A percentile compares a stretch with the other conserved stretches of the same genome.
Evolutionary conservation across 495 filamentous ascomycete genomes (phyloP).

Genomic region (Aspergillus taichungensis): DNA sequence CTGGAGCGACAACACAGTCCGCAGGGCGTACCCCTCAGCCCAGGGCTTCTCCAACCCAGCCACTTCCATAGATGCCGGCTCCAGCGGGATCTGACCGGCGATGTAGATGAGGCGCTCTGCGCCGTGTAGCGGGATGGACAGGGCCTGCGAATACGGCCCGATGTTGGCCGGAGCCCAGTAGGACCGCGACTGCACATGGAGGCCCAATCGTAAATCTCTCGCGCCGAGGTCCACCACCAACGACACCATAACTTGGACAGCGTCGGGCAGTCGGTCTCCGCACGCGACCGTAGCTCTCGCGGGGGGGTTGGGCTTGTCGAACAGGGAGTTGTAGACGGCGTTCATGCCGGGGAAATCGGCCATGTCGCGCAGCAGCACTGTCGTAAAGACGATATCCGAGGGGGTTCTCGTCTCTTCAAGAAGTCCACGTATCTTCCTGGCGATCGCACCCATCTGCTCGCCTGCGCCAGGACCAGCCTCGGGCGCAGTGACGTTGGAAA

Average conservation of each 20-base stretch:
- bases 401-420: constrained; percentile 22
- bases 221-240: constrained; percentile 33
- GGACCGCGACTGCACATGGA: constrained; percentile 88
- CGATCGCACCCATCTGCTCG: constrained; percentile 40
- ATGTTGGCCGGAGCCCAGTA: constrained; percentile 99
- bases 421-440: constrained; percentile 24
- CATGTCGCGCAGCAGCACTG: constrained; percentile 74
- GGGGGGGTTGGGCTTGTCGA: constrained; percentile 71
- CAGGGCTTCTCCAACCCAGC: constrained; percentile 10
- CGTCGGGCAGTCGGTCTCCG: constrained; percentile 50
- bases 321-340: constrained; percentile 56
- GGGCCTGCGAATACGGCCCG: constrained; percentile 91
- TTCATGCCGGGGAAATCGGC: constrained; percentile 68
- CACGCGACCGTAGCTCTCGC: constrained; percentile 76
- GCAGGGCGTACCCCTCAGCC: constrained; percentile 29
- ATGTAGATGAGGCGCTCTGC: constrained; percentile 44
- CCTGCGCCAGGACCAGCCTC: constrained; percentile 28
- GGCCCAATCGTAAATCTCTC: constrained; percentile 36
- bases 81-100: constrained; percentile 86
- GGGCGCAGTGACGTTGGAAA: constrained; percentile 37
- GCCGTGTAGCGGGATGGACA: constrained; percentile 44
- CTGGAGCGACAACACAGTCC: constrained; percentile 65
- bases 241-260: constrained; percentile 53
- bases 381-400: constrained; percentile 60
- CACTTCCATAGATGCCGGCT: constrained; percentile 70